These are phyloP conservation scores for Cryptococcus hybrid DNA, from an alignment of 1,284 basidiomycete genomes.

Conservation along the genomic window DNA sequence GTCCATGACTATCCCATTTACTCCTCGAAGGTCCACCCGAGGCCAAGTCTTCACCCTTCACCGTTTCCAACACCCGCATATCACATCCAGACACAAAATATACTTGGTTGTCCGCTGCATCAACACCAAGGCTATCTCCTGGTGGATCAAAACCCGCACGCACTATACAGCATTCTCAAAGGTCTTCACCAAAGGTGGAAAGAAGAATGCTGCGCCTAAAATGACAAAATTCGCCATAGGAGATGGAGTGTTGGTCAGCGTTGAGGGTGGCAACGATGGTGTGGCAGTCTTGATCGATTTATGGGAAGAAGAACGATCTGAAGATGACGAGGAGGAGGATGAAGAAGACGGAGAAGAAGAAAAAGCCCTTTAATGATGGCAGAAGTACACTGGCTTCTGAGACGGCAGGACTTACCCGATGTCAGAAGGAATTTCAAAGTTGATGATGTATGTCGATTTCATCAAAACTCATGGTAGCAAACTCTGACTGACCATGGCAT, in stretches of 20 bases:
- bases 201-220: conserved; percentile 22
- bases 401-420: conserved; percentile 43
- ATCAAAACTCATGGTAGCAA: neutral
- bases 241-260: conserved; percentile 43
- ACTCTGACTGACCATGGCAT: too few relatives aligned
- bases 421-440: conserved; percentile 46
- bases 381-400: conserved; percentile 48
- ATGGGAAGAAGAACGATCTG: conserved; percentile 28
- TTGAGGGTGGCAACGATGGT: conserved; percentile 43
- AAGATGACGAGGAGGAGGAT: conserved; percentile 11
- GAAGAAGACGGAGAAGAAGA: conserved; percentile 5
- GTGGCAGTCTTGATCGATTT: conserved; percentile 42
- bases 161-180: neutral
- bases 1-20: conserved; percentile 13
- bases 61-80: conserved; percentile 8
- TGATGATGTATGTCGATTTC: conserved; percentile 39
- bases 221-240: conserved; percentile 40
- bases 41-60: conserved; percentile 35
- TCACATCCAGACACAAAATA: conserved; percentile 17
- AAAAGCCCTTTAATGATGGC: conserved; percentile 41
- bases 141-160: neutral
- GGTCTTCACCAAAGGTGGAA: neutral
- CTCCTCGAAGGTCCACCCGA: conserved; percentile 41
- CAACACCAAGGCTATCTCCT: neutral
- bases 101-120: conserved; percentile 22